Conservation (phyloP, 108 stramenopile species). For the Cyclotella kingstonii region DNA sequence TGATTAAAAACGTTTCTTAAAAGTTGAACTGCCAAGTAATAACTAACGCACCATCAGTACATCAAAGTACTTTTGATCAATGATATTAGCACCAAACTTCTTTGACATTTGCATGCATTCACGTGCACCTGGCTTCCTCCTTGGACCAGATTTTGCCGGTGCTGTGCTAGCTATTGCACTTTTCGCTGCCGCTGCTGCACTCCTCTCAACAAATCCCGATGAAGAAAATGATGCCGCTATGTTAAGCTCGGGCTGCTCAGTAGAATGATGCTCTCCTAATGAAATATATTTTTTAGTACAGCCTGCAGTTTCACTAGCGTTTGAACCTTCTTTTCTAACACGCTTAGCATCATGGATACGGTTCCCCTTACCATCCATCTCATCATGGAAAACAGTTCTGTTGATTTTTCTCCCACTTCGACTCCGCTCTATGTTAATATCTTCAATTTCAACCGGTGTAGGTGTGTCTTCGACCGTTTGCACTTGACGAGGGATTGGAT, state of each 20-base stretch:
- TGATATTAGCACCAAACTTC: conserved; percentile 61
- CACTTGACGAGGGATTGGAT: conserved; percentile 29
- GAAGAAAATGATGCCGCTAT: conserved; percentile 9
- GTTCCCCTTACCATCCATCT: conserved; percentile 57
- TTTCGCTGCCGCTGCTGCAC: conserved; percentile 22
- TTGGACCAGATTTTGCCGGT: conserved; percentile 39
- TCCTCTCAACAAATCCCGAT: conserved; percentile 15
- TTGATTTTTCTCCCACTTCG: conserved; percentile 80
- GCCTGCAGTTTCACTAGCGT: neutral
- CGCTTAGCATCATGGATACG: conserved; percentile 3
- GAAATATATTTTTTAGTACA: no score
- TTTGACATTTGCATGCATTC: conserved; percentile 87
- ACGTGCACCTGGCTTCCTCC: conserved; percentile 87
- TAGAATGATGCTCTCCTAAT: no score
- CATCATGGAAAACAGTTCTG: conserved; percentile 72
- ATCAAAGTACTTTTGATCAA: conserved; percentile 74
- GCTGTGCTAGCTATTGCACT: conserved; percentile 16
- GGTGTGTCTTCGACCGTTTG: conserved; percentile 12
- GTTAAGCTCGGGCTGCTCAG: neutral
- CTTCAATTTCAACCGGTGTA: conserved; percentile 10
- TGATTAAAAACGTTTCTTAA: neutral
- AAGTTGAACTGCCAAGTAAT: neutral
- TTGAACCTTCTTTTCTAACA: conserved; percentile 1
- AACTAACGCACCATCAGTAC: conserved; percentile 47
- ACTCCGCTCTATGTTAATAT: conserved; percentile 39